Base-by-base conservation (phyloP, 495 filamentous ascomycete species). In the Haplographium delicatum region DNA sequence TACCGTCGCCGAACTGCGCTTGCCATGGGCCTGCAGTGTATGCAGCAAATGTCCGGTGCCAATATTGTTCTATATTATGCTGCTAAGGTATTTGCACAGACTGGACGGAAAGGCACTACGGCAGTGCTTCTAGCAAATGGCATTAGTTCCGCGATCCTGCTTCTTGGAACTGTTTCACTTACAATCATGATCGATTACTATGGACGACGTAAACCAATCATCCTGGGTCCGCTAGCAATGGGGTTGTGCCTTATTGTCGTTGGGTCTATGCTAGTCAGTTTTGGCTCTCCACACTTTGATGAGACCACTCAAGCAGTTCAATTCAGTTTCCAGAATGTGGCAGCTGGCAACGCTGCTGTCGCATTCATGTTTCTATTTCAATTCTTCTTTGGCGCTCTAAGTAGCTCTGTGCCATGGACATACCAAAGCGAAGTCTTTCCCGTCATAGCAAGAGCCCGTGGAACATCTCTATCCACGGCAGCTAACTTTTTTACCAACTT, bases 21-120 rank as follows among this genome's bases (percentile, higher is more conserved):
- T 3, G 63, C 54, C 27, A 66, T 68, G 46, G 65, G 65, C 9
- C 59, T 64, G 50, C 61, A 64, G 61, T 67, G 64, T 34, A 62
- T 56, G 58, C 64, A 65, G 60, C 56, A 60, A 54, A 57, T 65
- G 0, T 63, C 62, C 7, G 61, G 59, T 26, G 18, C 16, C 15
- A 38, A 16, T 18, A 15, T 38, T 7, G 16, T 16, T 16, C 5
- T 7, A 15, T 7, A 8, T 18, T 38, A 38, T 38, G 7, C 34
- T 38, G 15, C 16, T 9, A 5, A 10, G 8, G 8, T 38, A 5
- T 38, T 38, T 15, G 5, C 7, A 15, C 6, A 8, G 34, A 18
- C 6, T 38, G 15, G 34, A 38, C 5, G 7, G 5, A 18, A 15
- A 38, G 34, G 34, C 34, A 38, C 34, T 38, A 5, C 7, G 13